phyloP scores from a whole-genome alignment of 73 alveolate species.

The Paramecium tetraurelia region DNA sequence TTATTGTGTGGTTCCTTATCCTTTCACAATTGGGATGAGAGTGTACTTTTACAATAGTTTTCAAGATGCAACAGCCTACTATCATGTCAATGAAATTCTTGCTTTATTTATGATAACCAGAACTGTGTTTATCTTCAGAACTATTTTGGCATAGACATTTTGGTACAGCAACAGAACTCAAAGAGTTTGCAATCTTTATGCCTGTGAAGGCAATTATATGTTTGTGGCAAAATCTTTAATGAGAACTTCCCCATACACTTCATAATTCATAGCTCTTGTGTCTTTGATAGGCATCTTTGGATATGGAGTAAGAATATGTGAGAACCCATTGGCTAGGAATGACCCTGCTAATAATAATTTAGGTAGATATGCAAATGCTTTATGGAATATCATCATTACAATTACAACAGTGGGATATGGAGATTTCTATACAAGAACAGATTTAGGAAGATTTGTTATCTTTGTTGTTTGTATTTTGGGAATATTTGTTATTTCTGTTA shows the following conservation, averaged over 20 bases:
- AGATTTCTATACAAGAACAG: conserved; percentile 52
- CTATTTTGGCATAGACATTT: conserved; percentile 3
- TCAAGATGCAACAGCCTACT: conserved; percentile 15
- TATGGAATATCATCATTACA: conserved; percentile 49
- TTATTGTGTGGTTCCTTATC: conserved; percentile 20
- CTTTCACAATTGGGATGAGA: conserved; percentile 3
- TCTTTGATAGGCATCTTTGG: conserved; percentile 23
- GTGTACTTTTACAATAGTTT: conserved; percentile 21
- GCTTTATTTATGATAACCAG: conserved; percentile 27
- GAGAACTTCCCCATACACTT: conserved; percentile 40
- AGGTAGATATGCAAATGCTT: conserved; percentile 27
- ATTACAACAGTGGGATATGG: conserved; percentile 55
- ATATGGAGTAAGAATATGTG: conserved; percentile 38
- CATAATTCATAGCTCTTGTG: conserved; percentile 1
- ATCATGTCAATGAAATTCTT: conserved; percentile 51
- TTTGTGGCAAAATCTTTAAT: conserved; percentile 41
- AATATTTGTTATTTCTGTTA: conserved; percentile 48
- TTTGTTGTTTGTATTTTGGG: conserved; percentile 51
- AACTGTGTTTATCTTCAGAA: conserved; percentile 12
- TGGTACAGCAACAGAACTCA: conserved; percentile 52
- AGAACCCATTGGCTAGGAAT: conserved; percentile 44
- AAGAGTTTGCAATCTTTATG: conserved; percentile 58
- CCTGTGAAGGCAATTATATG: conserved; percentile 51
- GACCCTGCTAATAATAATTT: conserved; percentile 14
- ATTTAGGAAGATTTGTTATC: conserved; percentile 52